A percentile compares a stretch with the other conserved stretches of the same genome.
These are phyloP conservation scores for Ogataea trehaloabstinens DNA, from an alignment of 805 yeast species.

Conservation along the genomic window DNA sequence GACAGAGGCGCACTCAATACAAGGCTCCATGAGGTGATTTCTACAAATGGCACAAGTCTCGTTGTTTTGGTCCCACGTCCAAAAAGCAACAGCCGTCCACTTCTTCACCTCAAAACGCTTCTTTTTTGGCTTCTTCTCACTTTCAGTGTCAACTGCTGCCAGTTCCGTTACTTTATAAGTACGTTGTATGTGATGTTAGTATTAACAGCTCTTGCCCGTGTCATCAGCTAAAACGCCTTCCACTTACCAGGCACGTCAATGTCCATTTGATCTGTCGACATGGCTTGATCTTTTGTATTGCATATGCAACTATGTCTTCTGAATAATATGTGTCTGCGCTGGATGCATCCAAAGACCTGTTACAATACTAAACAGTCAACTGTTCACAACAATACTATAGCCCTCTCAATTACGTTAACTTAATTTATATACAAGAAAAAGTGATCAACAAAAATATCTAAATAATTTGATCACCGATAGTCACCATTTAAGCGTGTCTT, in stretches of 20 bases:
- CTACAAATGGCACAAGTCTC: slow-evolving; percentile 98
- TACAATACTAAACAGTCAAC: no score
- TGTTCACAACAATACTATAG: no score
- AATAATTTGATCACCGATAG: no score
- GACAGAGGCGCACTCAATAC: slow-evolving; percentile 83
- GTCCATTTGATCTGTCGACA: slow-evolving; percentile 25
- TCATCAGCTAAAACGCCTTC: no score
- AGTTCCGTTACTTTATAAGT: no score
- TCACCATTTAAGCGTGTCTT: no score
- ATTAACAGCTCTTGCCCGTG: not conserved
- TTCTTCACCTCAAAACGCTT: slow-evolving; percentile 89
- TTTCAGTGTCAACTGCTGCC: not conserved
- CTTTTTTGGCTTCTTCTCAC: slow-evolving; percentile 37
- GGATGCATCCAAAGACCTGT: no score
- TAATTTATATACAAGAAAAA: no score
- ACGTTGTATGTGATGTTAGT: not conserved
- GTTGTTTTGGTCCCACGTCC: slow-evolving; percentile 86
- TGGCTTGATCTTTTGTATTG: not conserved
- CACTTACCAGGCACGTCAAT: slow-evolving; percentile 24
- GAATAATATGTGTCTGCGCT: no score
- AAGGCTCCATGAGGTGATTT: slow-evolving; percentile 96
- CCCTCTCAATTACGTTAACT: no score
- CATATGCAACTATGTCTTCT: no score
- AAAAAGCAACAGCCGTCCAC: slow-evolving; percentile 99
- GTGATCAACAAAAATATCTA: no score